Percentiles rank a stretch among this genome's conserved stretches.
Conservation (phyloP, 2,329 filamentous ascomycete species). For the Aureobasidium sp. region DNA sequence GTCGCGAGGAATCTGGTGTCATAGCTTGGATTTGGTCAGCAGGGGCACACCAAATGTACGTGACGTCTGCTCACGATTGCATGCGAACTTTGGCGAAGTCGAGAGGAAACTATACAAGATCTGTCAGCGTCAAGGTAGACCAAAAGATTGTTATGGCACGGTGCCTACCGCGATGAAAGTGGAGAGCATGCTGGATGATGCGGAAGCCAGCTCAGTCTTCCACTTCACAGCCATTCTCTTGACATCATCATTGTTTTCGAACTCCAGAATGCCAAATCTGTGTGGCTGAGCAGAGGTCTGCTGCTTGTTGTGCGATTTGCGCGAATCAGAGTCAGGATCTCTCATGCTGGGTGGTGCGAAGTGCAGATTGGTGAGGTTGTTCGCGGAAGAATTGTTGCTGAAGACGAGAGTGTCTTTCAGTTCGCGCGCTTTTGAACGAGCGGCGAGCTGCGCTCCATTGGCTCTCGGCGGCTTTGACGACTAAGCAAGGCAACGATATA, state of each 20-base stretch:
- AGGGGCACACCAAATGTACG: not conserved
- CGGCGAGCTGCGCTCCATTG: conserved; percentile 9
- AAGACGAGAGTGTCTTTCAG: conserved; percentile 6
- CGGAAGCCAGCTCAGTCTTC: conserved; percentile 72
- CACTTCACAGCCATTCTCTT: conserved; percentile 64
- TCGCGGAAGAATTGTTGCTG: not conserved
- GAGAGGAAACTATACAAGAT: conserved; percentile 58
- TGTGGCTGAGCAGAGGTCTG: not conserved
- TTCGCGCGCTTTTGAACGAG: conserved; percentile 10
- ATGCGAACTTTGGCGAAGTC: conserved; percentile 87
- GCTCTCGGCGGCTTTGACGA: conserved; percentile 5
- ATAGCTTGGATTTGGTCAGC: conserved; percentile 42
- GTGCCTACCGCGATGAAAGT: conserved; percentile 60
- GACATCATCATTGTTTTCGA: conserved; percentile 31
- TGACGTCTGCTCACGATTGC: conserved; percentile 51
- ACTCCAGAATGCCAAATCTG: not conserved
- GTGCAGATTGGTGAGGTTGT: not conserved
- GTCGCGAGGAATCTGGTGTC: conserved; percentile 53
- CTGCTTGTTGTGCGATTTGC: not conserved
- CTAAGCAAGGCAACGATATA: not conserved
- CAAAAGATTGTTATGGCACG: not conserved
- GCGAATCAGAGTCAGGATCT: not conserved
- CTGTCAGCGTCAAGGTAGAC: not conserved
- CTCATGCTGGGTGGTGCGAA: conserved; percentile 6
- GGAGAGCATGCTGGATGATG: conserved; percentile 67